A percentile compares a stretch with the other conserved stretches of the same genome.
These are phyloP conservation scores for Remersonia thermophila DNA, from an alignment of 2,329 filamentous ascomycete species.

Conservation along the genomic window DNA sequence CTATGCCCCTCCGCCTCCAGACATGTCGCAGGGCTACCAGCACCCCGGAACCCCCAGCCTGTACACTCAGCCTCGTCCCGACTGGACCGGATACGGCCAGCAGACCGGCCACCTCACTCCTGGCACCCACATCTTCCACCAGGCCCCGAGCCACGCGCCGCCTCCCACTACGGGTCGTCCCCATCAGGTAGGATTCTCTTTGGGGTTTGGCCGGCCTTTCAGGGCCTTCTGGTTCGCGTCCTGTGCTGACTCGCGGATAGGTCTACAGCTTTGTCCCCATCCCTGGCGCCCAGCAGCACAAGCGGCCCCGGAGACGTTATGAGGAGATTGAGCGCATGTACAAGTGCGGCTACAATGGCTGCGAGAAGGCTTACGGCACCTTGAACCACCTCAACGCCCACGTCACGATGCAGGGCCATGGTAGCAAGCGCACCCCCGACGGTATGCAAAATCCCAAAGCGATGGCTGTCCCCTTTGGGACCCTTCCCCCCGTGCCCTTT, in stretches of 20 bases:
- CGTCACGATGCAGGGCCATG: conserved; percentile 97
- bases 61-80: conserved; percentile 59
- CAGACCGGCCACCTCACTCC: conserved; percentile 37
- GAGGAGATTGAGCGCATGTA: conserved; percentile 99
- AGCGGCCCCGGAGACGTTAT: conserved; percentile 82
- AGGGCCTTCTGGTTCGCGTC: no score
- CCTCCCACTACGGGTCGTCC: conserved; percentile 42
- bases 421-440: conserved; percentile 89
- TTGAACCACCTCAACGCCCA: conserved; percentile 96
- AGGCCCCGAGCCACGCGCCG: conserved; percentile 42
- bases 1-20: conserved; percentile 69
- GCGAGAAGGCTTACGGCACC: conserved; percentile 96
- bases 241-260: conserved; percentile 32
- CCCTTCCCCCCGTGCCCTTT: no score
- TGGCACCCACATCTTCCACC: conserved; percentile 41
- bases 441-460: no score
- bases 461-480: no score
- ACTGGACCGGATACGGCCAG: conserved; percentile 59
- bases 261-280: conserved; percentile 98
- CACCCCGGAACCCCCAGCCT: conserved; percentile 47
- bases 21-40: conserved; percentile 70
- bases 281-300: conserved; percentile 92
- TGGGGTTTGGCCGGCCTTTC: not conserved
- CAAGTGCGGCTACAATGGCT: conserved; percentile 97
- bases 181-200: conserved; percentile 38